phyloP scores from a whole-genome alignment of 2,329 filamentous ascomycete species.

The Zymoseptoria brevis region DNA sequence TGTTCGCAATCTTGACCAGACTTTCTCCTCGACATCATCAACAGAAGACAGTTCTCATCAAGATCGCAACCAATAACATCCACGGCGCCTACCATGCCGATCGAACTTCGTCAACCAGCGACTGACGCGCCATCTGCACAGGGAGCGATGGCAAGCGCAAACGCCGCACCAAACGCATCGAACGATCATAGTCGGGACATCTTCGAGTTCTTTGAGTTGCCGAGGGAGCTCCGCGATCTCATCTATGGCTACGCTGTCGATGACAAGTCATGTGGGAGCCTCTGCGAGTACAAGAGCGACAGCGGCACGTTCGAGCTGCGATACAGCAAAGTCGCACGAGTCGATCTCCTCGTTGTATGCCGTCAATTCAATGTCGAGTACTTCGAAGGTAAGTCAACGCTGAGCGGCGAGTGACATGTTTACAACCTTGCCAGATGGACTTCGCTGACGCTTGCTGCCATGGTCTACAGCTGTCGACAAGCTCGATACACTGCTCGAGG shows the following conservation, averaged over 20 bases:
- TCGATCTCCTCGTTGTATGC: neutral
- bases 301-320: neutral
- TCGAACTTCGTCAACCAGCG: neutral
- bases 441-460: too few species aligned
- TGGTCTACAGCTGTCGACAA: too few species aligned
- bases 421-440: too few species aligned
- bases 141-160: neutral
- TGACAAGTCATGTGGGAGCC: too few species aligned
- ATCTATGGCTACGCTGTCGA: conserved; percentile 4
- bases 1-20: neutral
- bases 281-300: too few species aligned
- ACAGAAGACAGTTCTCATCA: neutral
- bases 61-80: neutral
- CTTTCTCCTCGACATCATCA: neutral
- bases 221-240: conserved; percentile 6
- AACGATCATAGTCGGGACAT: conserved; percentile 11
- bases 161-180: neutral
- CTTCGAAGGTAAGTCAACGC: neutral
- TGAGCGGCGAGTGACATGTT: too few species aligned
- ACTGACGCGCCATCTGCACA: neutral
- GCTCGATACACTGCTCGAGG: too few species aligned
- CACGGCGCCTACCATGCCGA: neutral
- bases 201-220: conserved; percentile 12
- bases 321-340: neutral
- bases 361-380: conserved; percentile 1